phyloP scores from a whole-genome alignment of 106 monocot species.

The Allium cepa region DNA sequence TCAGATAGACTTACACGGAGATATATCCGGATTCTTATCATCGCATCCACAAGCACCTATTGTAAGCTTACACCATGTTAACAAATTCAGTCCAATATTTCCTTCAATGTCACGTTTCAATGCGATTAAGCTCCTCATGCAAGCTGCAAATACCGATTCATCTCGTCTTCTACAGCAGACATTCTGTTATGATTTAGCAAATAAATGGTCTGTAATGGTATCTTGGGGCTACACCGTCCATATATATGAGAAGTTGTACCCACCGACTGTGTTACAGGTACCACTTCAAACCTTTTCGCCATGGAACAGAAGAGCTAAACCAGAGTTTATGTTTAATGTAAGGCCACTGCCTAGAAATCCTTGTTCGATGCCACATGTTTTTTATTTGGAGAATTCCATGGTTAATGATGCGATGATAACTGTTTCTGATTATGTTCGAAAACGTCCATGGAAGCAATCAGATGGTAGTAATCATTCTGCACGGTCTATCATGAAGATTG shows the following conservation, averaged over 20 bases:
- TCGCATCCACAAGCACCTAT: slow-evolving; percentile 20
- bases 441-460: too few relatives aligned
- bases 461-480: too few relatives aligned
- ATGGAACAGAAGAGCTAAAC: not conserved
- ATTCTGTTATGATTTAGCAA: slow-evolving; percentile 7
- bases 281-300: slow-evolving; percentile 2
- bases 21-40: slow-evolving; percentile 14
- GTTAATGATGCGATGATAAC: too few relatives aligned
- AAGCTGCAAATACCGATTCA: not conserved
- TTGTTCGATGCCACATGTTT: too few relatives aligned
- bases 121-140: not conserved
- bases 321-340: too few relatives aligned
- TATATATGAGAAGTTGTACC: too few relatives aligned
- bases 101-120: slow-evolving; percentile 8
- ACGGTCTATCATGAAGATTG: too few relatives aligned
- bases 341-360: too few relatives aligned
- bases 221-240: slow-evolving; percentile 13
- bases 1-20: slow-evolving; percentile 10
- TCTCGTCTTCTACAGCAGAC: slow-evolving; percentile 16
- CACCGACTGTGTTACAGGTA: too few relatives aligned
- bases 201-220: slow-evolving; percentile 10
- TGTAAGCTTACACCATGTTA: slow-evolving; percentile 17
- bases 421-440: too few relatives aligned
- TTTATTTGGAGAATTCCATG: too few relatives aligned
- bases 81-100: slow-evolving; percentile 15